Percentiles rank a stretch among this genome's conserved stretches.
phyloP scores from a whole-genome alignment of 345 rosid species.

The Lumnitzera littorea region DNA sequence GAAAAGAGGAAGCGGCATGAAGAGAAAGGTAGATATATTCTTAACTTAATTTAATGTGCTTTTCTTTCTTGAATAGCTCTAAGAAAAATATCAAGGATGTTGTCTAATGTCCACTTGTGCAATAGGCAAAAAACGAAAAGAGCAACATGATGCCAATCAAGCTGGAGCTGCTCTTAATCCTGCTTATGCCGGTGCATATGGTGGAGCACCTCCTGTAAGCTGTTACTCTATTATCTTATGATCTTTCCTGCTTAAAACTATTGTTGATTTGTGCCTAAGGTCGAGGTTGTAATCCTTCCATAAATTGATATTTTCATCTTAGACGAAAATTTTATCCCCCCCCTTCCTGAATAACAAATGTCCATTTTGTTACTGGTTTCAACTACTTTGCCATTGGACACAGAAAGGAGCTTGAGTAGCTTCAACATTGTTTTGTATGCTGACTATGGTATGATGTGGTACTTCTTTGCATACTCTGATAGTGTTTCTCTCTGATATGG shows the following conservation, averaged over 20 bases:
- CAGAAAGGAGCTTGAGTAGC: background rate
- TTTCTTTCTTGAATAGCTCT: no score
- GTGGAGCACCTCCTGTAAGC: slow-evolving; percentile 85
- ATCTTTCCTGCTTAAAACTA: background rate
- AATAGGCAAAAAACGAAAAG: slow-evolving; percentile 78
- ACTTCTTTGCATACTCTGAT: background rate
- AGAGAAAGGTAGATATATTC: slow-evolving; percentile 57
- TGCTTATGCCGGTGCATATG: slow-evolving; percentile 65
- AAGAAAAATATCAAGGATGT: background rate
- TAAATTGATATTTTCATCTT: no score
- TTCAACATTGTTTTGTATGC: background rate
- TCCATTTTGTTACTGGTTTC: no score
- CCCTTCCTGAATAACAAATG: no score
- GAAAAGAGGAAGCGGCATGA: slow-evolving; percentile 93
- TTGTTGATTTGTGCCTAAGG: background rate
- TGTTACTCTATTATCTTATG: background rate
- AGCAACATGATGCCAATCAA: slow-evolving; percentile 75
- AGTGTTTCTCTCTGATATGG: slow-evolving; percentile 5
- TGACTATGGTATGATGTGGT: background rate
- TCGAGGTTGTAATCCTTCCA: no score
- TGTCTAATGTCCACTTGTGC: slow-evolving; percentile 7
- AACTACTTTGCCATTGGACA: no score
- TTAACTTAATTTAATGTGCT: background rate
- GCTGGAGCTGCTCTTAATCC: slow-evolving; percentile 47
- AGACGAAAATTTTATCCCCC: no score